Base-by-base conservation (phyloP, 352 stramenopile genomes). In the Phytophthora agathidicida region DNA sequence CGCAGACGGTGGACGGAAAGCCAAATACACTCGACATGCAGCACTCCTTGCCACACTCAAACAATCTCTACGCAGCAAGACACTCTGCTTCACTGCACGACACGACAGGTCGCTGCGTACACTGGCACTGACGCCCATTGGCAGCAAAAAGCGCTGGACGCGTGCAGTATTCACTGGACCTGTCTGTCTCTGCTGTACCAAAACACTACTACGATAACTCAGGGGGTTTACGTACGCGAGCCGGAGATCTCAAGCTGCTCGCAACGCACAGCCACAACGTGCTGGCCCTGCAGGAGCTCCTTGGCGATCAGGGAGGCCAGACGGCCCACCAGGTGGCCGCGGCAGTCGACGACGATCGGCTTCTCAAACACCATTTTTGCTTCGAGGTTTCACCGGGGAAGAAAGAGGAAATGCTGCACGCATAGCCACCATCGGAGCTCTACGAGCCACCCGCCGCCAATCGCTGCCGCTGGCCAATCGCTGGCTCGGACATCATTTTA, bases 231-330 rank as follows among this genome's bases (percentile, higher is more conserved):
- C 88, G 69, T 93, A 97, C 89, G 86, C 66, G 96, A 99, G 71
- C 98, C 98, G 66, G 96, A 99, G 79, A 99, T 97, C 70, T 97
- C 89, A 65, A 99, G 94, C 75, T 99, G 89, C 78, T 99, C 98
- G 77, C 93, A 98, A 75, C 98, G 89, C 45, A 99, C 97, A 70
- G 98, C 93, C 24, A 99, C 96, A 60, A 99, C 90, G 67, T 98
- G 97, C 83, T 99, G 97, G 70, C 98, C 98, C 73, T 96, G 89
- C 61, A 99, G 89, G 39, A 99, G 89, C 83, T 99, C 96, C 96
- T 99, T 99, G 56, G 98, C 96, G 43, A 99, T 95, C 59, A 99
- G 85, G 80, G 94, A 99, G 45, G 95, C 96, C 30, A 99, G 87
- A 71, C 98, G 97, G 79, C 98, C 98, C 41, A 99, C 77, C 64